These are phyloP conservation scores for Flaveria brownii DNA, from an alignment of 129 eudicot genomes.

Conservation along the genomic window DNA sequence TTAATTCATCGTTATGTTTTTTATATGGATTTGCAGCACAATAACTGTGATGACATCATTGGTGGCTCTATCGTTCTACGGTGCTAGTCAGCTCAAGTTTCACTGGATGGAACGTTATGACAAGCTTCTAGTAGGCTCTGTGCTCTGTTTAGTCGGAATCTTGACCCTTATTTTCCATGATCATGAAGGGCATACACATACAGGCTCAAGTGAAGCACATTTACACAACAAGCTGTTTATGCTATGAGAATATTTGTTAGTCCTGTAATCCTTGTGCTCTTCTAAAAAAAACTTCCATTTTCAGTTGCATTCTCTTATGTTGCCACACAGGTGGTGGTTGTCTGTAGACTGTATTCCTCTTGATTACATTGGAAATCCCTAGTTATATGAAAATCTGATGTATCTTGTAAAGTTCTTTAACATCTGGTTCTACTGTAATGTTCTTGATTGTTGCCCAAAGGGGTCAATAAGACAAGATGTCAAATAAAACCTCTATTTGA, in stretches of 20 bases:
- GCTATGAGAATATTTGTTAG: conserved; percentile 37
- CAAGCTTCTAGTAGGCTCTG: conserved; percentile 98
- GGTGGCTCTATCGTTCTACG: conserved; percentile 95
- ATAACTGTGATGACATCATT: conserved; percentile 95
- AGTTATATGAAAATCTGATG: conserved; percentile 28
- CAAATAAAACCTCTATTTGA: background rate
- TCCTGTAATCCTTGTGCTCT: conserved; percentile 19
- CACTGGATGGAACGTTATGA: conserved; percentile 98
- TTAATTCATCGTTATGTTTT: background rate
- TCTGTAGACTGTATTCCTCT: conserved; percentile 12
- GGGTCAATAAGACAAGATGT: background rate
- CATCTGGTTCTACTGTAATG: conserved; percentile 9
- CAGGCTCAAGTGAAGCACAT: conserved; percentile 32
- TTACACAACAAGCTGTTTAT: conserved; percentile 59
- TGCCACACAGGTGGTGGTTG: conserved; percentile 24
- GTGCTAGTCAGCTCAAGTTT: conserved; percentile 94
- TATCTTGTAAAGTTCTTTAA: conserved; percentile 32
- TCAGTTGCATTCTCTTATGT: conserved; percentile 10
- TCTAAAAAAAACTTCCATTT: background rate
- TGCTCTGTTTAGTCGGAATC: conserved; percentile 84
- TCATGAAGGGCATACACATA: conserved; percentile 47
- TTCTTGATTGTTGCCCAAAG: conserved; percentile 5
- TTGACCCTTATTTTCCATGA: conserved; percentile 84
- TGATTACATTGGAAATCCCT: conserved; percentile 21
- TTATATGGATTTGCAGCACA: conserved; percentile 61